A percentile compares a stretch with the other conserved stretches of the same genome.
Conservation (phyloP, 2,329 filamentous ascomycete genomes). For the Mariannaea sp. region DNA sequence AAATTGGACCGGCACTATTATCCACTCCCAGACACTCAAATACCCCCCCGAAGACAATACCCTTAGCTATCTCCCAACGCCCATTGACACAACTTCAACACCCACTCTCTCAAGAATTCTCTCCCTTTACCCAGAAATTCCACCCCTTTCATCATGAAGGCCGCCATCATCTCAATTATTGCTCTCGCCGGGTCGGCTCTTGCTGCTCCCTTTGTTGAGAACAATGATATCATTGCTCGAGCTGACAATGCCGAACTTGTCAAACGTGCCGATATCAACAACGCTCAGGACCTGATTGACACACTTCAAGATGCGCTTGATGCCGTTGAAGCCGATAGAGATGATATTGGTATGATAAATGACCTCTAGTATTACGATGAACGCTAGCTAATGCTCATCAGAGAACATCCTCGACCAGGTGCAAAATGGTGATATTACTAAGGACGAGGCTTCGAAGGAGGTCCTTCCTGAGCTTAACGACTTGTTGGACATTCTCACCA, state of each 20-base stretch:
- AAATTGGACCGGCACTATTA: too few species aligned
- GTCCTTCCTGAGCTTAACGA: background rate
- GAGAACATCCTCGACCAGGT: conserved; percentile 18
- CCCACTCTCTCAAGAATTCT: too few species aligned
- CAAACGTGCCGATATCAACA: background rate
- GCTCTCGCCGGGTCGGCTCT: conserved; percentile 25
- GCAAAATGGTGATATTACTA: conserved; percentile 24
- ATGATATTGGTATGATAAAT: background rate
- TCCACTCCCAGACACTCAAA: too few species aligned
- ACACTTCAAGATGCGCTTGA: background rate
- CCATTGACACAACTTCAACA: too few species aligned
- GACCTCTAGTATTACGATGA: too few species aligned
- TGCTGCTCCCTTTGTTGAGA: conserved; percentile 16
- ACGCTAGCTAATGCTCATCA: background rate
- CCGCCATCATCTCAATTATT: conserved; percentile 23
- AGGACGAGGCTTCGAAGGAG: background rate
- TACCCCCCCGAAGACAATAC: too few species aligned
- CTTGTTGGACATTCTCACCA: background rate
- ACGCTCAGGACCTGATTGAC: background rate
- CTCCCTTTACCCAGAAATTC: too few species aligned
- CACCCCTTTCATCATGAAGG: conserved; percentile 29
- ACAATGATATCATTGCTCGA: background rate
- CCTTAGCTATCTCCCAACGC: too few species aligned
- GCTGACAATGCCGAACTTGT: conserved; percentile 1
- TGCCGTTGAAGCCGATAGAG: background rate